Conservation (phyloP, 805 yeast genomes). For the Starmera quercuum region DNA sequence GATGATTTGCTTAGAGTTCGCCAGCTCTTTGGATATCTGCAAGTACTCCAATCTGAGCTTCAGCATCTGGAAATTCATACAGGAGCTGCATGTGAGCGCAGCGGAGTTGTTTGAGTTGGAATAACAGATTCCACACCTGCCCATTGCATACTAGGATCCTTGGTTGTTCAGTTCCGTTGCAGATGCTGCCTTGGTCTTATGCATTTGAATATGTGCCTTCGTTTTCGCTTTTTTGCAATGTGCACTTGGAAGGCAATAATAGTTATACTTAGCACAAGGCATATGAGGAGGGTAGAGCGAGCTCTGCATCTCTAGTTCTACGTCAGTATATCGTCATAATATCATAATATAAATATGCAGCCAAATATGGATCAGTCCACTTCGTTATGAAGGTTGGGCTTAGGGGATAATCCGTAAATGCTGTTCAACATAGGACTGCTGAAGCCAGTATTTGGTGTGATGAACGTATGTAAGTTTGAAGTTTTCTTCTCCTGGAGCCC, state of each 20-base stretch:
- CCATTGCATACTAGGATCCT: no score
- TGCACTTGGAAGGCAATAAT: no score
- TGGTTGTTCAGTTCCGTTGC: no score
- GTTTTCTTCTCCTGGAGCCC: conserved; percentile 5
- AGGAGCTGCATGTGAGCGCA: conserved; percentile 6
- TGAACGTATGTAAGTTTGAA: conserved; percentile 10
- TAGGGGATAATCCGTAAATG: conserved; percentile 18
- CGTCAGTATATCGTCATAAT: no score
- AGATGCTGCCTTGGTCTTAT: no score
- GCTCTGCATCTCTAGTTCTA: no score
- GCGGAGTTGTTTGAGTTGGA: no score
- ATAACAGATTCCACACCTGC: background rate
- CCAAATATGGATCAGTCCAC: conserved; percentile 10
- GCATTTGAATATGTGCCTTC: no score
- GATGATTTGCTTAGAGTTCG: conserved; percentile 4
- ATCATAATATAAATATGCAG: no score
- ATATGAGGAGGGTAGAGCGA: background rate
- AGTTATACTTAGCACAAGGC: background rate
- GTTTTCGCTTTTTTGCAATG: no score
- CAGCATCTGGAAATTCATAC: conserved; percentile 8
- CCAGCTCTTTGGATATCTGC: conserved; percentile 3
- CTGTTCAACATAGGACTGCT: conserved; percentile 14
- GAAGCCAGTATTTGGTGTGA: conserved; percentile 15
- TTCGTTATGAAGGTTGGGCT: conserved; percentile 11
- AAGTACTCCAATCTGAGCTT: conserved; percentile 10